Conservation (phyloP, 306 rosid genomes). For the Corylus avellana region DNA sequence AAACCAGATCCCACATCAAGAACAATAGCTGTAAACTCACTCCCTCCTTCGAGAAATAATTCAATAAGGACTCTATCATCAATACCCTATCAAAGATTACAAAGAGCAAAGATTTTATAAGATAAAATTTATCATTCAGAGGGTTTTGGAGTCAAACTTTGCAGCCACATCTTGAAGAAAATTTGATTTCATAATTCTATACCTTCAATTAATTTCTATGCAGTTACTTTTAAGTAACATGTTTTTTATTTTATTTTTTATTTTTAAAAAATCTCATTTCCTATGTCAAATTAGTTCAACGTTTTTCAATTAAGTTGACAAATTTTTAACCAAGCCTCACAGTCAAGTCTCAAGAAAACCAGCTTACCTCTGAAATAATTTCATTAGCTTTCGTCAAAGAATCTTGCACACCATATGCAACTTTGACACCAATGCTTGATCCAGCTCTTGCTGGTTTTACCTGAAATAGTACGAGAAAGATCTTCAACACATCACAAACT, state of each 20-base stretch:
- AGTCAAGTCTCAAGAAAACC: constrained; percentile 18
- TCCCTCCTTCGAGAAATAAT: constrained; percentile 92
- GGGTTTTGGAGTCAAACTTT: background rate
- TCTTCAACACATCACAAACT: constrained; percentile 23
- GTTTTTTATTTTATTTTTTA: background rate
- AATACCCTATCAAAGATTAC: constrained; percentile 62
- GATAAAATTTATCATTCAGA: constrained; percentile 11
- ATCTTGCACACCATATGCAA: constrained; percentile 86
- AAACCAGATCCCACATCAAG: constrained; percentile 87
- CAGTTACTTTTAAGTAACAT: background rate
- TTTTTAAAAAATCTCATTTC: background rate
- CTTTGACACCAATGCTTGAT: constrained; percentile 90
- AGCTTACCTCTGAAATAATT: constrained; percentile 70
- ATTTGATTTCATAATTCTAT: background rate
- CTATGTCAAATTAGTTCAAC: constrained; percentile 1
- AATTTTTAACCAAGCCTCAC: background rate
- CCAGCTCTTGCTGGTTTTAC: constrained; percentile 95
- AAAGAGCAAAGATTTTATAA: constrained; percentile 20
- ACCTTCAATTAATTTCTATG: background rate
- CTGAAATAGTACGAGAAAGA: constrained; percentile 36
- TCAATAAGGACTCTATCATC: constrained; percentile 82
- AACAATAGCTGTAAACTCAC: constrained; percentile 93
- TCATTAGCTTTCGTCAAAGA: constrained; percentile 67
- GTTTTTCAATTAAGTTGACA: constrained; percentile 14
- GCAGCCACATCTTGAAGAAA: constrained; percentile 5